Evolutionary conservation across 2,329 filamentous ascomycete species (phyloP).

Genomic region (Xylaria sp.): DNA sequence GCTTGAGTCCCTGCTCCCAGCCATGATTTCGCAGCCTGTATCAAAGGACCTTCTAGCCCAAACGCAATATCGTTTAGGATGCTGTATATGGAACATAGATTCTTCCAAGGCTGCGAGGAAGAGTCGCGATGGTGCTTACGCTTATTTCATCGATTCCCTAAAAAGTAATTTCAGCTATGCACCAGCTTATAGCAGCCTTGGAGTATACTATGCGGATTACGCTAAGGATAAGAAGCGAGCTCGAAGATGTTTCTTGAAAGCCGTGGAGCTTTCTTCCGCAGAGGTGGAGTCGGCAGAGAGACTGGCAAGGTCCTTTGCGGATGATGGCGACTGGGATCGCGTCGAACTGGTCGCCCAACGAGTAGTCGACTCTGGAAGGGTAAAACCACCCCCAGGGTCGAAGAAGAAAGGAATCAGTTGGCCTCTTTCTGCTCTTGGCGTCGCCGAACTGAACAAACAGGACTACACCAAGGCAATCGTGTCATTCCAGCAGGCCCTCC

Average conservation of each 20-base stretch:
- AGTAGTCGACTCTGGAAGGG: constrained; percentile 93
- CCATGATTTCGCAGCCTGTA: constrained; percentile 67
- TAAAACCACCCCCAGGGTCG: constrained; percentile 88
- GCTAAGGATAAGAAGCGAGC: constrained; percentile 87
- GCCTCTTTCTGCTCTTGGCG: constrained; percentile 93
- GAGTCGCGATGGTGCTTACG: constrained; percentile 83
- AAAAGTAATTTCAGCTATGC: constrained; percentile 90
- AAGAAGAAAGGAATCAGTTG: constrained; percentile 94
- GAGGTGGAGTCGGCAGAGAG: constrained; percentile 90
- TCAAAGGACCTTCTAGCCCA: constrained; percentile 81
- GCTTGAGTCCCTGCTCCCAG: constrained; percentile 74
- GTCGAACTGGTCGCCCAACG: constrained; percentile 93
- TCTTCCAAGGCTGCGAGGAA: constrained; percentile 79
- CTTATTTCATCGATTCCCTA: constrained; percentile 82
- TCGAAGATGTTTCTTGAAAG: constrained; percentile 94
- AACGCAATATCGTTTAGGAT: constrained; percentile 86
- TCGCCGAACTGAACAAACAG: constrained; percentile 93
- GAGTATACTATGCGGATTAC: constrained; percentile 92
- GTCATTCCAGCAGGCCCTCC: constrained; percentile 88
- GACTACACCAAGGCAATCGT: constrained; percentile 89
- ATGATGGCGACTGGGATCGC: constrained; percentile 93
- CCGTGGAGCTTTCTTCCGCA: constrained; percentile 88
- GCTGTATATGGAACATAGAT: constrained; percentile 88
- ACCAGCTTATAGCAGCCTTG: constrained; percentile 89
- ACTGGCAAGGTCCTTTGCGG: constrained; percentile 85